Conservation (phyloP, 2,329 filamentous ascomycete genomes). For the Clonostachys rhizophaga region DNA sequence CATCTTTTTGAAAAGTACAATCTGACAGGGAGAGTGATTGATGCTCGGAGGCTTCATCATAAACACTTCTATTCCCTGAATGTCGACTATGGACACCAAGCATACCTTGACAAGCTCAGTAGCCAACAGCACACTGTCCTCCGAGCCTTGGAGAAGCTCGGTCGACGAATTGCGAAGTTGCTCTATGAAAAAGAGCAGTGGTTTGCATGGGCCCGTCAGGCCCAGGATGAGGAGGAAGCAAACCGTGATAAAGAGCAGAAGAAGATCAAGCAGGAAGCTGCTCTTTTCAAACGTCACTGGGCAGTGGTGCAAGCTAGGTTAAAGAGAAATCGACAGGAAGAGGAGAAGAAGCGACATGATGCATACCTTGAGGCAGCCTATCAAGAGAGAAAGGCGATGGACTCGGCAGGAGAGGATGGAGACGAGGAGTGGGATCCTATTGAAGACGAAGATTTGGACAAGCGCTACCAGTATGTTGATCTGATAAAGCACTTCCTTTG, state of each 20-base stretch:
- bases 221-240: conserved; percentile 13
- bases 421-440: conserved; percentile 18
- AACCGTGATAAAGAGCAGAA: conserved; percentile 17
- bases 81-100: conserved; percentile 15
- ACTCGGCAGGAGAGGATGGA: conserved; percentile 7
- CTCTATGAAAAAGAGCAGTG: conserved; percentile 14
- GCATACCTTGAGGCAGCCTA: conserved; percentile 17
- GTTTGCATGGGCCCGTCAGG: conserved; percentile 14
- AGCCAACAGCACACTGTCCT: conserved; percentile 10
- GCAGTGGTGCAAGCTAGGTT: conserved; percentile 14
- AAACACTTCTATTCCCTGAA: conserved; percentile 14
- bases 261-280: conserved; percentile 17
- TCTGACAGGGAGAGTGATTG: conserved; percentile 12
- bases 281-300: conserved; percentile 15
- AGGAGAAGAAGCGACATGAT: conserved; percentile 17
- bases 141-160: conserved; percentile 7
- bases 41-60: conserved; percentile 15
- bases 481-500: conserved; percentile 20
- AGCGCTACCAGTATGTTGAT: conserved; percentile 15
- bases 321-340: conserved; percentile 9
- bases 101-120: conserved; percentile 15
- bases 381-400: conserved; percentile 10
- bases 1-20: conserved; percentile 13
- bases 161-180: conserved; percentile 9
- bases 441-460: conserved; percentile 12